These are phyloP conservation scores for Eimeria acervulina DNA, from an alignment of 169 alveolate species.

Conservation along the genomic window DNA sequence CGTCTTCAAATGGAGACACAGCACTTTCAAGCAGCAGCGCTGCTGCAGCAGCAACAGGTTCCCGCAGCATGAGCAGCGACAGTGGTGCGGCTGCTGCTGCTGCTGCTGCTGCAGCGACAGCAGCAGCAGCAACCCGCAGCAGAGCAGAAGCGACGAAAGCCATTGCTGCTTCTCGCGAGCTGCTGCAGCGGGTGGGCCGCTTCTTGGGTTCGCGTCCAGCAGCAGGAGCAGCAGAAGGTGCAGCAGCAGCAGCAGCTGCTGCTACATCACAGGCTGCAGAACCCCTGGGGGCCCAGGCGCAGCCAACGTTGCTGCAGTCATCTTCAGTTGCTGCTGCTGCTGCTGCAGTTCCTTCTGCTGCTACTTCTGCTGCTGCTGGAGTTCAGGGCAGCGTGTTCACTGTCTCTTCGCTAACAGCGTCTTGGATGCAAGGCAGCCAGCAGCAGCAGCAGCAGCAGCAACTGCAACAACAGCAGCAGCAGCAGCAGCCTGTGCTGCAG, in stretches of 20 bases:
- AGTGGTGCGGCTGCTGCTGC: conserved; percentile 17
- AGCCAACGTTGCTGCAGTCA: conserved; percentile 37
- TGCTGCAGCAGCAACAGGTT: conserved; percentile 24
- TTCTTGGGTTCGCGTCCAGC: conserved; percentile 4
- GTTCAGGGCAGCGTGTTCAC: neutral
- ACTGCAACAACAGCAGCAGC: conserved; percentile 52
- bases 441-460: conserved; percentile 69
- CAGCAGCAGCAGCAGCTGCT: conserved; percentile 60
- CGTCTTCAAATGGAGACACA: neutral
- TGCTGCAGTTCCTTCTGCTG: conserved; percentile 14
- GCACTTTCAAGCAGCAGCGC: neutral
- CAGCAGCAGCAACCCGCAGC: conserved; percentile 70
- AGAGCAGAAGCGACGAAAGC: conserved; percentile 36
- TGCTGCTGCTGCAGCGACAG: conserved; percentile 53
- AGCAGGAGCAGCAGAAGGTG: neutral
- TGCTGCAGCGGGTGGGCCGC: conserved; percentile 52
- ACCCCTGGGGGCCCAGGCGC: neutral
- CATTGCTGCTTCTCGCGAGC: conserved; percentile 37
- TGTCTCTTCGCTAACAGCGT: neutral
- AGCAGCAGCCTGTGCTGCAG: conserved; percentile 45
- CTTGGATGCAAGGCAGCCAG: conserved; percentile 33
- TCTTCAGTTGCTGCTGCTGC: conserved; percentile 36
- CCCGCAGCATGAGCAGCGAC: conserved; percentile 16
- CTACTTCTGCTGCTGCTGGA: conserved; percentile 23
- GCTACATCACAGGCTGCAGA: conserved; percentile 27